Evolutionary conservation across 306 rosid species (phyloP), one percentile per base, ranked within the genome.

Genomic region (Pterocarpus macrocarpus): DNA sequence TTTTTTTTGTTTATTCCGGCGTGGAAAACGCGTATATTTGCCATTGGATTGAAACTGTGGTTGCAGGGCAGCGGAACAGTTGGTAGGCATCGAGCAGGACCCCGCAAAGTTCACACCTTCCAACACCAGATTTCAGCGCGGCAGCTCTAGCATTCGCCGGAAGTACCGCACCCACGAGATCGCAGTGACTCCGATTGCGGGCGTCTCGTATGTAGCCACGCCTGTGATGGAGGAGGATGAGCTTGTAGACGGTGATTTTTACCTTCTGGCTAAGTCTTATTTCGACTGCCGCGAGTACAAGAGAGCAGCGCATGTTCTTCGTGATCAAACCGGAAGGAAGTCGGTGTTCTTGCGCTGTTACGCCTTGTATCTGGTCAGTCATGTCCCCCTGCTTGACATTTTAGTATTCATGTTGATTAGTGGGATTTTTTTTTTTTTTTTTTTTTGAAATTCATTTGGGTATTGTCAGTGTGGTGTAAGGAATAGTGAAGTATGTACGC

Each of bases 201-300:
- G 99, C 13, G 83, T 96, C 22, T 96, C 98, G 0, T 93, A 96
- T 43, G 90, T 93, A 1, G 84, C 96, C 43, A 96, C 99, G 50
- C 99, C 99, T 7, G 91, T 90, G 10, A 90, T 96, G 98, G 98
- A 93, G 87, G 99, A 95, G 77, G 98, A 95, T 34, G 97, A 90
- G 34, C 73, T 86, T n/a, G 90, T 91, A 8, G 98, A 90, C 73
- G 90, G 85, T 36, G 98, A 92, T 73, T 88, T 88, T 49, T 95
- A 93, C 88, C 94, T 93, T 35, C 84, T 93, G 82, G 99, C 99
- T 2, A 93, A 93, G 88, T 86, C 98, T 8, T 93, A 90, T 72
- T 93, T 95, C 34, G 97, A 95, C 52, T 91, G 98, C 81, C 89
- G 98, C 2, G 98, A 95, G 83, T 95, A 93, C 73, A 93, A 72